phyloP scores from a whole-genome alignment of 1,284 basidiomycete genomes.

The Cutaneotrichosporon curvatum region DNA sequence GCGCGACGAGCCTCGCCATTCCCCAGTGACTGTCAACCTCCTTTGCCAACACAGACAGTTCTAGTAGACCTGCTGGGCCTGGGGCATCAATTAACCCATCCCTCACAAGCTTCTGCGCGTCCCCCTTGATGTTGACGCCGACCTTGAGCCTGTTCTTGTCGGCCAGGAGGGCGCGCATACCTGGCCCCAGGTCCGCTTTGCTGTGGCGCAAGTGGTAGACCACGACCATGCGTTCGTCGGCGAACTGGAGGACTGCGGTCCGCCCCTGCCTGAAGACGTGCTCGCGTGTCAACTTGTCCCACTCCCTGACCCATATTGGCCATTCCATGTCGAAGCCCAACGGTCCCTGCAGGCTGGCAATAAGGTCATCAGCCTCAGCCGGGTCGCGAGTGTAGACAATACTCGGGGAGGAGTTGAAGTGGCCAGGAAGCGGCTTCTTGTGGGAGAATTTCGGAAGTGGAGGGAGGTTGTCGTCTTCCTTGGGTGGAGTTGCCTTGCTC shows the following conservation, averaged over 20 bases:
- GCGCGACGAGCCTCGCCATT: constrained; percentile 28
- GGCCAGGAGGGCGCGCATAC: constrained; percentile 31
- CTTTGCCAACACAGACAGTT: constrained; percentile 39
- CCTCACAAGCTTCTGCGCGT: constrained; percentile 41
- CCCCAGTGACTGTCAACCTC: constrained; percentile 34
- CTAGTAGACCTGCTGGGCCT: constrained; percentile 29
- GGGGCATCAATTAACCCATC: constrained; percentile 24
- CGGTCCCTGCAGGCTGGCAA: constrained; percentile 29
- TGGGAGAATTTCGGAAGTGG: constrained; percentile 27
- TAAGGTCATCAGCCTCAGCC: constrained; percentile 31
- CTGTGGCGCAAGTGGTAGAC: constrained; percentile 38
- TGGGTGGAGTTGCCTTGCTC: not conserved
- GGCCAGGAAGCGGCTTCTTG: constrained; percentile 3
- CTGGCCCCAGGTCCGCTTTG: constrained; percentile 1
- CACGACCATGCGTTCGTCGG: constrained; percentile 39
- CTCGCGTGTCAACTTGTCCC: constrained; percentile 10
- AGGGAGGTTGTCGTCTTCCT: not conserved
- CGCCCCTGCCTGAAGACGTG: constrained; percentile 24
- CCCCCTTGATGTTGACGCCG: constrained; percentile 42
- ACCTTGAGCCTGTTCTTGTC: constrained; percentile 36
- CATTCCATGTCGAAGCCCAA: constrained; percentile 43
- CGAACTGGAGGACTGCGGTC: constrained; percentile 44
- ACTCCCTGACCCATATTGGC: constrained; percentile 16
- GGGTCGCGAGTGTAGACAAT: constrained; percentile 31
- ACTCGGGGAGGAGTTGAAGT: constrained; percentile 12